phyloP scores from a whole-genome alignment of 2,329 filamentous ascomycete genomes.

The Arthrinium puccinioides region DNA sequence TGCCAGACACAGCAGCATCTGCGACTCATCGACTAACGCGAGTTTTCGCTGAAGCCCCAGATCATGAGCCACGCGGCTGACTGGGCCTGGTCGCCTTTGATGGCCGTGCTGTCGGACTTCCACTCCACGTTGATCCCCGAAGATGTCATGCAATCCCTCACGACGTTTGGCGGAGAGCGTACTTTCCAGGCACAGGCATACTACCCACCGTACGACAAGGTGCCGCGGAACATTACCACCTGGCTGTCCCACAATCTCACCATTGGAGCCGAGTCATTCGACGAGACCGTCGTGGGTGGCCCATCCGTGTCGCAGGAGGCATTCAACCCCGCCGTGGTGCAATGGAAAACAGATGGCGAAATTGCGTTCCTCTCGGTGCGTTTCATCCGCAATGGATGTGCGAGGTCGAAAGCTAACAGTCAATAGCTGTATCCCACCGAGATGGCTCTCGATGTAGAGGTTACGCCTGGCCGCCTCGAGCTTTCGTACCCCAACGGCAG shows the following conservation, averaged over 20 bases:
- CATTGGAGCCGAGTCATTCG: conserved; percentile 53
- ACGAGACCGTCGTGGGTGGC: conserved; percentile 48
- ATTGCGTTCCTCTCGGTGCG: conserved; percentile 23
- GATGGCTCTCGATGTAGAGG: conserved; percentile 29
- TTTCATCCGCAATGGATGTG: too few relatives aligned
- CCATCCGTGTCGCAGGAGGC: conserved; percentile 40
- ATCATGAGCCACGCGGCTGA: conserved; percentile 53
- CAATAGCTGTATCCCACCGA: conserved; percentile 30
- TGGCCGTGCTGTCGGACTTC: conserved; percentile 44
- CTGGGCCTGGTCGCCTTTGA: conserved; percentile 49
- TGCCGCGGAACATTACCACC: conserved; percentile 49
- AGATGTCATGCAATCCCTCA: conserved; percentile 30
- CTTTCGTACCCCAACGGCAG: conserved; percentile 48
- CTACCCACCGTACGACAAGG: conserved; percentile 50
- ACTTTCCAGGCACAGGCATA: conserved; percentile 44
- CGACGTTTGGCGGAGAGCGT: conserved; percentile 44
- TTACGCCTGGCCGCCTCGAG: conserved; percentile 33
- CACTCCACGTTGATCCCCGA: conserved; percentile 39
- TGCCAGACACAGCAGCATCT: too few relatives aligned
- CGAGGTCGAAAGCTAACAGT: conserved; percentile 4
- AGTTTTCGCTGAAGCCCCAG: conserved; percentile 35
- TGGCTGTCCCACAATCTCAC: conserved; percentile 50
- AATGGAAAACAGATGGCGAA: conserved; percentile 42
- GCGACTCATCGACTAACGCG: too few relatives aligned
- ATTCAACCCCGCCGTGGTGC: conserved; percentile 53